phyloP scores from a whole-genome alignment of 169 alveolate genomes.

The Cryptosporidium sp. region DNA sequence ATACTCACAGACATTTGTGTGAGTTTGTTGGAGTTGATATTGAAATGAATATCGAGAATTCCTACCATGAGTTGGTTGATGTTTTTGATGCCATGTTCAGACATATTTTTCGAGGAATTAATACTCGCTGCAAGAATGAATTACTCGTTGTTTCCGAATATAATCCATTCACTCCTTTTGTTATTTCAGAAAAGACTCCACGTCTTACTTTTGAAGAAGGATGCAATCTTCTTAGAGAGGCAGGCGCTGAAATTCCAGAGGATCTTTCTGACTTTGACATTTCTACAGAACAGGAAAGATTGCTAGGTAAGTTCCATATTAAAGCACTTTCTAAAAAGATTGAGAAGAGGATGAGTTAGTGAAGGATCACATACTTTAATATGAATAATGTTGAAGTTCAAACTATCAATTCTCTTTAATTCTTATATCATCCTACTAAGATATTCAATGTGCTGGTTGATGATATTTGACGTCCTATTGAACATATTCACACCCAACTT shows the following conservation, averaged over 20 bases:
- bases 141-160: constrained; percentile 86
- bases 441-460: no score
- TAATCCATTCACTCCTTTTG: constrained; percentile 90
- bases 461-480: no score
- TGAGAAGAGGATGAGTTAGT: background rate
- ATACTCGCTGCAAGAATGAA: constrained; percentile 86
- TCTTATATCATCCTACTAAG: background rate
- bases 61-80: constrained; percentile 96
- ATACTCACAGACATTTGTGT: constrained; percentile 98
- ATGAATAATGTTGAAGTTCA: background rate
- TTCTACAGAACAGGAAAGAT: constrained; percentile 94
- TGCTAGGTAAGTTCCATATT: constrained; percentile 85
- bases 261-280: constrained; percentile 89
- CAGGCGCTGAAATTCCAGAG: constrained; percentile 87
- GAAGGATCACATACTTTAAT: no score
- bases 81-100: constrained; percentile 90
- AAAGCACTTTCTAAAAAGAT: background rate
- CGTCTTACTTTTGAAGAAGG: constrained; percentile 90
- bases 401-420: background rate
- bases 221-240: constrained; percentile 85
- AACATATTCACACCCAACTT: background rate
- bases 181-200: constrained; percentile 82
- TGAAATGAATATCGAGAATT: constrained; percentile 96
- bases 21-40: constrained; percentile 99
- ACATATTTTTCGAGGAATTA: constrained; percentile 88